Percentiles rank a stretch among this genome's conserved stretches.
phyloP scores from a whole-genome alignment of 768 basidiomycete genomes.

The Lactarius deliciosus region DNA sequence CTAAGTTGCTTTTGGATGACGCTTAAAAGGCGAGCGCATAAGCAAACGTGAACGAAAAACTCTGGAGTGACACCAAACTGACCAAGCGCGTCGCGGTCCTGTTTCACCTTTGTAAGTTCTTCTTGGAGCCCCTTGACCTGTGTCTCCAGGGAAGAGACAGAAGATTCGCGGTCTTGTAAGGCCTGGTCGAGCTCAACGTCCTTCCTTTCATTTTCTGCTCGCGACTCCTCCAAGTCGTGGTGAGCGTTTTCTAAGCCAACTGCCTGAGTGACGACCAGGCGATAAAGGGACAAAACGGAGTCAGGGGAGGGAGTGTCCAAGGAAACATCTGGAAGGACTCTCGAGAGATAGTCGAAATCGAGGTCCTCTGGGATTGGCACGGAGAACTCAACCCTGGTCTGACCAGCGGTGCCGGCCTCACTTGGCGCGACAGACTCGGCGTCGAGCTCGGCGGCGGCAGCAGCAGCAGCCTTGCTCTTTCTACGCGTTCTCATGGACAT shows the following conservation, averaged over 20 bases:
- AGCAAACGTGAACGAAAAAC: slow-evolving; percentile 30
- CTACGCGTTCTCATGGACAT: slow-evolving; percentile 57
- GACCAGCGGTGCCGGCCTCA: slow-evolving; percentile 35
- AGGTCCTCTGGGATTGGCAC: slow-evolving; percentile 65
- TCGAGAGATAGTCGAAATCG: slow-evolving; percentile 57
- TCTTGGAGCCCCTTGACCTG: slow-evolving; percentile 51
- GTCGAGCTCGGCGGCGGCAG: slow-evolving; percentile 24
- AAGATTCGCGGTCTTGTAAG: slow-evolving; percentile 70
- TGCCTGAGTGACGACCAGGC: slow-evolving; percentile 56
- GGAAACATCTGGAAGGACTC: slow-evolving; percentile 60
- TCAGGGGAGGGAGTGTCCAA: slow-evolving; percentile 59
- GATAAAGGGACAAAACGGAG: slow-evolving; percentile 60
- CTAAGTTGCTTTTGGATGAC: slow-evolving; percentile 46
- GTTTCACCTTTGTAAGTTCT: slow-evolving; percentile 55
- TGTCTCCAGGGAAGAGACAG: slow-evolving; percentile 55
- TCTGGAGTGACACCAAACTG: slow-evolving; percentile 32
- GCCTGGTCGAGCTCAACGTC: slow-evolving; percentile 86
- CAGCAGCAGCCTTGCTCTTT: slow-evolving; percentile 52
- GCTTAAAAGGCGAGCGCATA: slow-evolving; percentile 36
- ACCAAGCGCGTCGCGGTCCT: slow-evolving; percentile 70
- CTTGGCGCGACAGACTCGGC: slow-evolving; percentile 37
- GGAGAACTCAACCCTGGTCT: slow-evolving; percentile 40
- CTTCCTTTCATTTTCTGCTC: slow-evolving; percentile 65
- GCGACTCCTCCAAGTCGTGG: slow-evolving; percentile 67
- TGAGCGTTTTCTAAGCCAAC: slow-evolving; percentile 54